Evolutionary conservation across 495 filamentous ascomycete species (phyloP), one percentile per base, ranked within the genome.

Genomic region (Cercophora newfieldiana): DNA sequence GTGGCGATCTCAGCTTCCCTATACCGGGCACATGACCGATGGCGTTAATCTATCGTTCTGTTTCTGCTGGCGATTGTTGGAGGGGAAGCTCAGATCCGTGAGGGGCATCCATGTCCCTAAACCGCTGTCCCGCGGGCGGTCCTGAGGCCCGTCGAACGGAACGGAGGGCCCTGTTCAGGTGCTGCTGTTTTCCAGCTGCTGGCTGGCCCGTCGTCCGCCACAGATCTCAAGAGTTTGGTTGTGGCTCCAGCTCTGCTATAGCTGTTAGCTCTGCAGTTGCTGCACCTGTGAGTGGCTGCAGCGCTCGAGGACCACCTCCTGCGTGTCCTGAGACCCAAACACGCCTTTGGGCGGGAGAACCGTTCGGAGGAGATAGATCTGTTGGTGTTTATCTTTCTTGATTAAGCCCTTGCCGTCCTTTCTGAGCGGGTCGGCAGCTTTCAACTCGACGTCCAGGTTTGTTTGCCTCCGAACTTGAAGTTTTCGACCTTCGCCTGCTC

Each of bases 1-100:
- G 69, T 70, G 73, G 73, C 67, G 59, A 73, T n/a, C 71, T 53
- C 57, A 67, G 66, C 65, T 57, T 33, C 33, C 37, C n/a, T 21
- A 44, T 37, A 19, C 31, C 28, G 57, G 63, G 67, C 71, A 71
- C 67, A 73, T 73, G 73, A 70, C 71, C 59, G 47, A 25, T 29
- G 44, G 59, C 7, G 59, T 66, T 70, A 71, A 70, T 73, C 67
- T 73, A 71, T 64, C 65, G 48, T 57, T 30, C 54, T 44, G 21
- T 53, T 21, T n/a, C n/a, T 31, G 28, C 51, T 47, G 49, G 54
- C 10, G 55, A 58, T 26, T 19, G 57, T 37, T 60, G 55, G 64
- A 25, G 57, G 53, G 26, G 64, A 31, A 63, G 49, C 61, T 54
- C 29, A 55, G 50, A 18, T 30, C 25, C 21, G 26, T 12, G 29